phyloP scores from a whole-genome alignment of 495 filamentous ascomycete species.

The Venustampulla echinocandica region DNA sequence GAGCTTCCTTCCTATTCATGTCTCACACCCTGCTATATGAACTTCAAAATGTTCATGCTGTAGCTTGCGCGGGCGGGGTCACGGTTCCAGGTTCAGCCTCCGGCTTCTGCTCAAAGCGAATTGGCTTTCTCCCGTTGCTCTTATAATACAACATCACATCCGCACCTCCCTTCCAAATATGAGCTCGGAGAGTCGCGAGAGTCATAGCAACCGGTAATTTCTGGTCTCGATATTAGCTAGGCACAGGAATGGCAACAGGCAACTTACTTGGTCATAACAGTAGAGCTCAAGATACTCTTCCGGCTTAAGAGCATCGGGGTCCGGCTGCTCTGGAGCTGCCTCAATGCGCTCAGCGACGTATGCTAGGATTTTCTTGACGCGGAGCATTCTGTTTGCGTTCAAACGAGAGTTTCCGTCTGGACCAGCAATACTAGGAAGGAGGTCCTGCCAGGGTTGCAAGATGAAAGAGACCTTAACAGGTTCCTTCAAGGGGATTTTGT shows the following conservation, averaged over 20 bases:
- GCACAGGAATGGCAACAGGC: neutral
- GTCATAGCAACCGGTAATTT: constrained; percentile 64
- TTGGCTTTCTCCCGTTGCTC: constrained; percentile 64
- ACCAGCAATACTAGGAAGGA: constrained; percentile 59
- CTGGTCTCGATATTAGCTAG: constrained; percentile 21
- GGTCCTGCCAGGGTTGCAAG: constrained; percentile 72
- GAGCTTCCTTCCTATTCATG: no score
- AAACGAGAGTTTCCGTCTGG: constrained; percentile 70
- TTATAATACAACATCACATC: constrained; percentile 90
- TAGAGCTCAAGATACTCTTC: constrained; percentile 93
- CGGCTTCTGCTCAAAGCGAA: constrained; percentile 14
- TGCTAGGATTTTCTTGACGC: constrained; percentile 86
- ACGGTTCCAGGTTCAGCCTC: constrained; percentile 1
- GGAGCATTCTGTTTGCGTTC: constrained; percentile 94
- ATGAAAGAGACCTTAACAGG: constrained; percentile 88
- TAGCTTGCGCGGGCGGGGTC: constrained; percentile 1
- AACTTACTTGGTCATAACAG: constrained; percentile 78
- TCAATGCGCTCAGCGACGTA: constrained; percentile 93
- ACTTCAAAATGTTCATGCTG: constrained; percentile 3
- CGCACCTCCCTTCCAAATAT: constrained; percentile 85
- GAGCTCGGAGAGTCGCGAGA: constrained; percentile 77
- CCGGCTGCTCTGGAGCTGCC: constrained; percentile 42
- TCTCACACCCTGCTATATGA: no score
- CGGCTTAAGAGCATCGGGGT: constrained; percentile 57
- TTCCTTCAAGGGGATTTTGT: constrained; percentile 81